Evolutionary conservation across 352 stramenopile species (phyloP), one percentile per base, ranked within the genome.

Genomic region (Globisporangium nunn): DNA sequence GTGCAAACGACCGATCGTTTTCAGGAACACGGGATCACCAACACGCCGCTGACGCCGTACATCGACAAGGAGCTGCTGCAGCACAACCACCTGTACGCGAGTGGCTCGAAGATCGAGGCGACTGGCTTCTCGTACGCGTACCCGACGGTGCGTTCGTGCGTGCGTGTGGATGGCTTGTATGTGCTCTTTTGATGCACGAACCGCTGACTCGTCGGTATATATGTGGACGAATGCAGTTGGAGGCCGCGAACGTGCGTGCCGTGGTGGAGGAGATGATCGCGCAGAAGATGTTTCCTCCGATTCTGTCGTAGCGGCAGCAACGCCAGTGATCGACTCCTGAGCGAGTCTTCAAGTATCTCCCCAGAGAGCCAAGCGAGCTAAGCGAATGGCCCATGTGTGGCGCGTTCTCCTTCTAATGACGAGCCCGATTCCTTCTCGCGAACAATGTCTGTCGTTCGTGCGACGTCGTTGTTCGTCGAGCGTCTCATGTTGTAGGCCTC

Each of bases 21-120:
- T 48, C 59, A 91, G 78, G 67, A 85, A 59, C 64, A 92, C 54
- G 72, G 65, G 30, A 90, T 95, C 68, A 81, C 67, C 61, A 93
- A 92, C 72, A 92, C 85, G 54, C 85, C 85, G 33, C 63, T 93
- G 58, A 90, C 81, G 51, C 85, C 85, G 30, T 94, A 93, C 76
- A 92, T 94, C 53, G 85, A 94, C 68, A 91, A 91, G 68, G 85
- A 94, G 64, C 60, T 94, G 62, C 63, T 94, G 52, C 74, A 86
- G 59, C 82, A 91, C 63, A 92, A 93, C 64, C 85, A 93, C 49
- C 64, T 94, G 14, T 93, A 86, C 63, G 69, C 71, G 8, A 68
- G 91, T 52, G 82, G 85, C 54, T 78, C 75, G 14, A 90, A 86
- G 67, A 88, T 95, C 60, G 80, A 92, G 54, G 61, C 66, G 39